phyloP scores from a whole-genome alignment of 441 rosid species.

The Corymbia citriodora region DNA sequence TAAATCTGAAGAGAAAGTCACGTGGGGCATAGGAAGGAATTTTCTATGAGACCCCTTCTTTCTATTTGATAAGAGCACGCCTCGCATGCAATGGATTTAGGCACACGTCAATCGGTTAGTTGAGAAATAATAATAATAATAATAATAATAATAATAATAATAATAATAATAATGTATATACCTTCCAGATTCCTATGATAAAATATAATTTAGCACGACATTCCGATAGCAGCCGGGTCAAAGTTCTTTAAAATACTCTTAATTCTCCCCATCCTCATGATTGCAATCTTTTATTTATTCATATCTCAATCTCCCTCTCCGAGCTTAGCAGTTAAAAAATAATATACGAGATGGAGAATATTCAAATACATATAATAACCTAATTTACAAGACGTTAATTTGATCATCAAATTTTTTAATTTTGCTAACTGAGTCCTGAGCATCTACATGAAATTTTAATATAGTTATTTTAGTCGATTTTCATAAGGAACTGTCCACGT shows the following conservation, averaged over 20 bases:
- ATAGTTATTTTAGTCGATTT: not conserved
- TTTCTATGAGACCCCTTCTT: not conserved
- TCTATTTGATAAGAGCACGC: not conserved
- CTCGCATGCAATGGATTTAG: not conserved
- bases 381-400: not conserved
- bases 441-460: fast-evolving
- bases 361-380: not conserved
- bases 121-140: not conserved
- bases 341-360: not conserved
- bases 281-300: not conserved
- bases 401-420: fast-evolving
- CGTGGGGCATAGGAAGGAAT: not conserved
- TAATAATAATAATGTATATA: not conserved
- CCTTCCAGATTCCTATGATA: not conserved
- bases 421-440: fast-evolving
- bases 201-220: not conserved
- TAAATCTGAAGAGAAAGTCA: not conserved
- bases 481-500: fast-evolving
- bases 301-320: not conserved
- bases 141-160: not conserved
- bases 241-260: not conserved
- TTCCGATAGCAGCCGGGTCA: not conserved
- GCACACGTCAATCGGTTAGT: not conserved
- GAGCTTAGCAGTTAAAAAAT: not conserved
- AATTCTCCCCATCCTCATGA: not conserved